These are phyloP conservation scores for Erysimum pusillum DNA, from an alignment of 441 rosid species.

Conservation along the genomic window DNA sequence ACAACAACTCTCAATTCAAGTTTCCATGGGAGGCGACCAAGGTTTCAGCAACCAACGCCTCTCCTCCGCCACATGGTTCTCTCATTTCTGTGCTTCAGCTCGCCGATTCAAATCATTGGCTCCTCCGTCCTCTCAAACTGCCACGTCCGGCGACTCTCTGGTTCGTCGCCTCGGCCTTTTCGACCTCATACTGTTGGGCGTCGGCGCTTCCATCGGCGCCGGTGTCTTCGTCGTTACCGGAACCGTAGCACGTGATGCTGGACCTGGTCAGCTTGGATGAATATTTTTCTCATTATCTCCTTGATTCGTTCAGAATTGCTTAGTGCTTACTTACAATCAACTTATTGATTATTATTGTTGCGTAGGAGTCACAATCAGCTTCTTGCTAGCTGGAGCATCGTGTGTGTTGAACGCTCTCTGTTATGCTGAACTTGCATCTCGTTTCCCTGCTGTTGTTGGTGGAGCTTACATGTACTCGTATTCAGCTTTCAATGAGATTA, in stretches of 20 bases:
- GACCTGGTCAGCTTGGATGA: slow-evolving; percentile 70
- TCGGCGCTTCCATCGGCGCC: slow-evolving; percentile 97
- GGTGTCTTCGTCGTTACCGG: slow-evolving; percentile 98
- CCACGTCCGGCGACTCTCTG: slow-evolving; percentile 60
- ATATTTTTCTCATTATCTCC: not conserved
- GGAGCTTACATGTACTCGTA: slow-evolving; percentile 95
- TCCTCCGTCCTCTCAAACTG: slow-evolving; percentile 47
- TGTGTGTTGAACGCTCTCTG: slow-evolving; percentile 92
- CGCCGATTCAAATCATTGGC: slow-evolving; percentile 65
- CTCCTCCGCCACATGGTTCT: slow-evolving; percentile 59
- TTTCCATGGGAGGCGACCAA: slow-evolving; percentile 46
- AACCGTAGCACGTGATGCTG: slow-evolving; percentile 94
- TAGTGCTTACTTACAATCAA: not conserved
- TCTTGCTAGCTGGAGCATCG: slow-evolving; percentile 89
- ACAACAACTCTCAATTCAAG: slow-evolving; percentile 12
- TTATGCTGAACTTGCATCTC: slow-evolving; percentile 93
- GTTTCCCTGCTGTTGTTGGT: slow-evolving; percentile 95
- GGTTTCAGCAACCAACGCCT: slow-evolving; percentile 40
- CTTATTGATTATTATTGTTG: slow-evolving; percentile 32
- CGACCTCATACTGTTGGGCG: slow-evolving; percentile 84
- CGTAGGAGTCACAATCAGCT: slow-evolving; percentile 92
- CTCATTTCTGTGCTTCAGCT: slow-evolving; percentile 82
- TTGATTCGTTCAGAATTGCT: not conserved
- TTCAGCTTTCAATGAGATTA: slow-evolving; percentile 90
- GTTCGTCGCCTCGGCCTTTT: slow-evolving; percentile 84